These are phyloP conservation scores for Cladobotryum protrusum DNA, from an alignment of 2,329 filamentous ascomycete genomes.

Conservation along the genomic window DNA sequence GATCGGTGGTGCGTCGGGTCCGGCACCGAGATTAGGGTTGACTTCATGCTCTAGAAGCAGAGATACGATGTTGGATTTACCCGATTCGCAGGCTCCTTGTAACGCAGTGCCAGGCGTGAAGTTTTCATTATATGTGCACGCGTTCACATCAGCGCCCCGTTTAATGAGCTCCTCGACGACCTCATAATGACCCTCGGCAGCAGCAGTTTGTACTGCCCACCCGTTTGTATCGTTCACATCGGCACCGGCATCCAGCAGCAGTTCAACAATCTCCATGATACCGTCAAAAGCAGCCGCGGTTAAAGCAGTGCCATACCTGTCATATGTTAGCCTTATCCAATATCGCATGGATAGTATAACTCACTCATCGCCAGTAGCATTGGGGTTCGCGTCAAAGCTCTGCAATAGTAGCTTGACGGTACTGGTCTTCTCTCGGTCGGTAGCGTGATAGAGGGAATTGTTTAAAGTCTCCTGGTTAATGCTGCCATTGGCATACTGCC, in stretches of 20 bases:
- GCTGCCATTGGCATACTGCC: conserved; percentile 30
- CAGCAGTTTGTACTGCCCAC: conserved; percentile 33
- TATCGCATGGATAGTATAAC: too few species aligned
- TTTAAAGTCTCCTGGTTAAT: conserved; percentile 28
- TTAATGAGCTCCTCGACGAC: conserved; percentile 30
- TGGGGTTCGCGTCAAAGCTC: conserved; percentile 29
- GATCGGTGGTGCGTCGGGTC: conserved; percentile 30
- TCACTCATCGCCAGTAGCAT: conserved; percentile 31
- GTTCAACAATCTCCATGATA: conserved; percentile 21
- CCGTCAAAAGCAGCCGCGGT: conserved; percentile 35
- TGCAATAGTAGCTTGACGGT: conserved; percentile 31
- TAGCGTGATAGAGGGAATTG: conserved; percentile 32
- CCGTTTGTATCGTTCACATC: conserved; percentile 29
- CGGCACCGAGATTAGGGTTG: conserved; percentile 30
- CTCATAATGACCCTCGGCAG: conserved; percentile 27
- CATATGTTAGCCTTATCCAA: too few species aligned
- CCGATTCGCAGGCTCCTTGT: conserved; percentile 32
- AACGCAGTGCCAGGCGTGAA: conserved; percentile 31
- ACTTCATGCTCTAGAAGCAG: conserved; percentile 31
- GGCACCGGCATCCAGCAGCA: conserved; percentile 29
- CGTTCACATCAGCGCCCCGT: conserved; percentile 30
- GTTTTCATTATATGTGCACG: conserved; percentile 21
- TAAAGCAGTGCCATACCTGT: conserved; percentile 18
- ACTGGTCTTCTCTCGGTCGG: conserved; percentile 31
- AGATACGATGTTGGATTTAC: conserved; percentile 29